A percentile compares a stretch with the other conserved stretches of the same genome.
phyloP scores from a whole-genome alignment of 176 grass and related monocot genomes.

The Pontederia crassipes region DNA sequence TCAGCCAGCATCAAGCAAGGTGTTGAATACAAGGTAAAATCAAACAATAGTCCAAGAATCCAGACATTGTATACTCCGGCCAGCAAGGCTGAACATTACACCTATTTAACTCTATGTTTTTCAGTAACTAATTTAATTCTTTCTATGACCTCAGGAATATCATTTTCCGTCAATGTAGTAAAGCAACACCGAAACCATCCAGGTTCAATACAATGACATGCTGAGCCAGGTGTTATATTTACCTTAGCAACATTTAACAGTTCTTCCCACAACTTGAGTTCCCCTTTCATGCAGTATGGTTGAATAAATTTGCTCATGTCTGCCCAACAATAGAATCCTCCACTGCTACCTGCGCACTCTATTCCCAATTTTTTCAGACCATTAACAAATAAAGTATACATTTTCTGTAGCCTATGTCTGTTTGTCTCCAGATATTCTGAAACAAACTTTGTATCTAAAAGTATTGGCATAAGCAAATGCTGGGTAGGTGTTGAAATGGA shows the following conservation, averaged over 20 bases:
- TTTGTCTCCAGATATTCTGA: constrained; percentile 48
- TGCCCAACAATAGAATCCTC: constrained; percentile 83
- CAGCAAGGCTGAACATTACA: too few relatives aligned
- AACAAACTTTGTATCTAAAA: constrained; percentile 63
- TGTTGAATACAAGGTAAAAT: too few relatives aligned
- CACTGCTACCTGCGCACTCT: constrained; percentile 51
- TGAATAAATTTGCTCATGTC: constrained; percentile 82
- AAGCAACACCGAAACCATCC: constrained; percentile 94
- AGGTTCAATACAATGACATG: constrained; percentile 92
- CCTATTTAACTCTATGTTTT: constrained; percentile 9
- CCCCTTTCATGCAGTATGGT: constrained; percentile 77
- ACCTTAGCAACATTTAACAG: constrained; percentile 64
- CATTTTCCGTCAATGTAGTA: constrained; percentile 56
- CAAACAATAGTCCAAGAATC: too few relatives aligned
- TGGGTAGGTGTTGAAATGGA: constrained; percentile 63
- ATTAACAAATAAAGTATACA: constrained; percentile 40
- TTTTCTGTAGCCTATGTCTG: constrained; percentile 48
- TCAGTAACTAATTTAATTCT: constrained; percentile 53
- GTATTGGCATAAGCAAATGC: constrained; percentile 54
- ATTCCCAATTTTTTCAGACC: constrained; percentile 65
- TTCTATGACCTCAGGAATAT: constrained; percentile 65
- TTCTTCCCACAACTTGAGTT: constrained; percentile 64
- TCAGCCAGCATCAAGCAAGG: too few relatives aligned
- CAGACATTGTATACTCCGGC: too few relatives aligned
- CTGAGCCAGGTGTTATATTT: constrained; percentile 69